Conservation (phyloP, 805 yeast species). For the Candida glaebosa region DNA sequence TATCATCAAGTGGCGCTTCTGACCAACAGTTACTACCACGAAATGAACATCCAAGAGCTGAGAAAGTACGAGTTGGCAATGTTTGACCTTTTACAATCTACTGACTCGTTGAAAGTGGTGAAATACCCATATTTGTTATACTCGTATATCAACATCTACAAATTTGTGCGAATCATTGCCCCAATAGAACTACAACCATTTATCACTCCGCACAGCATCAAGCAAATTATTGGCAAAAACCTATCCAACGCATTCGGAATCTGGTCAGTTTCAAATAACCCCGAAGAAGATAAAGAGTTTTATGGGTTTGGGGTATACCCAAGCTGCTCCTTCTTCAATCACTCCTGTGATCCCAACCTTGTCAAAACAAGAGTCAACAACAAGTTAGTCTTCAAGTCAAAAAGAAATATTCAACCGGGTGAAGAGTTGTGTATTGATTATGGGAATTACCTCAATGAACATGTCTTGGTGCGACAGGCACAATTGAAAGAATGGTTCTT, state of each 20-base stretch:
- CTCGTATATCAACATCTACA: constrained; percentile 46
- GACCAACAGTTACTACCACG: background rate
- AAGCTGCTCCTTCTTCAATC: constrained; percentile 65
- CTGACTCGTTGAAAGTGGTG: constrained; percentile 44
- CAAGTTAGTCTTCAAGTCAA: constrained; percentile 41
- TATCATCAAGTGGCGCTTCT: constrained; percentile 8
- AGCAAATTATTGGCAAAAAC: constrained; percentile 54
- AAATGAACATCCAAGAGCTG: constrained; percentile 4
- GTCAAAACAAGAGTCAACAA: constrained; percentile 40
- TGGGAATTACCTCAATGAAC: constrained; percentile 47
- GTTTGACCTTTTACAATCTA: constrained; percentile 48
- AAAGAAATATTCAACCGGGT: constrained; percentile 34
- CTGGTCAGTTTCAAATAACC: constrained; percentile 44
- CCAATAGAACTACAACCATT: constrained; percentile 30
- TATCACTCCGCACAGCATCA: constrained; percentile 36
- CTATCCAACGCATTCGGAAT: constrained; percentile 70
- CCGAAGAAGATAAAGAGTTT: constrained; percentile 48
- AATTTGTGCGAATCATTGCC: constrained; percentile 41
- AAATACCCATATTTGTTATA: constrained; percentile 46
- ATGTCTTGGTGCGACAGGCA: constrained; percentile 37
- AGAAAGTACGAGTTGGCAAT: constrained; percentile 18
- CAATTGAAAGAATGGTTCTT: constrained; percentile 57
- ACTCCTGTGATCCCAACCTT: constrained; percentile 59
- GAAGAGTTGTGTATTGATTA: constrained; percentile 60
- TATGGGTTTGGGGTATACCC: constrained; percentile 62